Conservation (phyloP, 2,329 filamentous ascomycete species). For the Botryotinia calthae region DNA sequence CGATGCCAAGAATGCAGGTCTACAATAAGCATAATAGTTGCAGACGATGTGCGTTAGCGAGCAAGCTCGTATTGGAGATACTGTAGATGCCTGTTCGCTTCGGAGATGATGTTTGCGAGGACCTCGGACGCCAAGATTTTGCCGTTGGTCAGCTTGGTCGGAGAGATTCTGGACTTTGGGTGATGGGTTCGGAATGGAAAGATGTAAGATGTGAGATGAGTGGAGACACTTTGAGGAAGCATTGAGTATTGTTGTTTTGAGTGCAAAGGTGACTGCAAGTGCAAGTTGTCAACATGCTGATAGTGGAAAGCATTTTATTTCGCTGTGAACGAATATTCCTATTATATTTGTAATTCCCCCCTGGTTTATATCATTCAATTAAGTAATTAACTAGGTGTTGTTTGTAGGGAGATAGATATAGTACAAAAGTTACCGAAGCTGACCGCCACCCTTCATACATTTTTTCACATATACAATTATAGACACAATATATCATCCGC, state of each 20-base stretch:
- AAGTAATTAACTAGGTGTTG: neutral
- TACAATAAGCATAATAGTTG: neutral
- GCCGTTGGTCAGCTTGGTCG: neutral
- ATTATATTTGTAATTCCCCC: neutral
- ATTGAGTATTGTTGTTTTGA: neutral
- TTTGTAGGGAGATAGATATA: neutral
- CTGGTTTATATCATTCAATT: neutral
- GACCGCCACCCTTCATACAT: neutral
- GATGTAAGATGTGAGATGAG: neutral
- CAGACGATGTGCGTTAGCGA: conserved; percentile 12
- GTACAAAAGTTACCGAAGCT: neutral
- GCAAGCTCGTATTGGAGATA: neutral
- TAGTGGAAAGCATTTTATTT: neutral
- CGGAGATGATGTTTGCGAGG: neutral
- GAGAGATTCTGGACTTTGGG: neutral
- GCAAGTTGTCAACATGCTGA: neutral
- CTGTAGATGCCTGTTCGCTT: neutral
- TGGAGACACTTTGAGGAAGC: neutral
- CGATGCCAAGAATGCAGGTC: conserved; percentile 5
- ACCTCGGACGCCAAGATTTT: neutral
- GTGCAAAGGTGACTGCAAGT: neutral
- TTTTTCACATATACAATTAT: conserved; percentile 2
- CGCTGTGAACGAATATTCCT: neutral
- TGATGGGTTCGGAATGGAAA: neutral
- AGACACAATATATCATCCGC: neutral